Conservation (phyloP, 1,139 yeast species). For the Torulaspora globosa region DNA sequence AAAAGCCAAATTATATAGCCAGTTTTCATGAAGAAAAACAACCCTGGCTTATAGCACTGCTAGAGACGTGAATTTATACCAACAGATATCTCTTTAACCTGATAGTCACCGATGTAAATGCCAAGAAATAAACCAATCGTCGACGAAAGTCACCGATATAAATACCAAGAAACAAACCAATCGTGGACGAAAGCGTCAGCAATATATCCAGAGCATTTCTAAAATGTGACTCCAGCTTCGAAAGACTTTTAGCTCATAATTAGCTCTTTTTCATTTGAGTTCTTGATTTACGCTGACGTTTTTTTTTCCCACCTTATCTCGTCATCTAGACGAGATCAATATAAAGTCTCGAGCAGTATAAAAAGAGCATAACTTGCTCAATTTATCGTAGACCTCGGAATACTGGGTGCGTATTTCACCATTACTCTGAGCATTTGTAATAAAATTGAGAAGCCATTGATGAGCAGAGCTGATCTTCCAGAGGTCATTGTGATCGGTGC, state of each 20-base stretch:
- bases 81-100: neutral
- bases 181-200: neutral
- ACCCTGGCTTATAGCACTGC: neutral
- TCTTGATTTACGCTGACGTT: neutral
- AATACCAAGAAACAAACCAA: neutral
- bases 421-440: neutral
- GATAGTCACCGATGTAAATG: neutral
- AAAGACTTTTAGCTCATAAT: neutral
- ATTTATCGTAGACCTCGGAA: neutral
- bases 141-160: neutral
- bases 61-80: neutral
- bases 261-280: neutral
- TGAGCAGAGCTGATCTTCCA: constrained; percentile 4
- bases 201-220: neutral
- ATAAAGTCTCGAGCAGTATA: neutral
- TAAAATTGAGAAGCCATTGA: neutral
- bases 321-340: neutral
- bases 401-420: neutral
- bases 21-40: neutral
- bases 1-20: neutral
- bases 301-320: neutral
- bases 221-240: neutral
- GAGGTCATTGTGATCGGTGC: constrained; percentile 46
- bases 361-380: constrained; percentile 7
- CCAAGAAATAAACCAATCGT: neutral